Conservation (phyloP, 805 yeast species). For the Myxozyma vanderwaltii region DNA sequence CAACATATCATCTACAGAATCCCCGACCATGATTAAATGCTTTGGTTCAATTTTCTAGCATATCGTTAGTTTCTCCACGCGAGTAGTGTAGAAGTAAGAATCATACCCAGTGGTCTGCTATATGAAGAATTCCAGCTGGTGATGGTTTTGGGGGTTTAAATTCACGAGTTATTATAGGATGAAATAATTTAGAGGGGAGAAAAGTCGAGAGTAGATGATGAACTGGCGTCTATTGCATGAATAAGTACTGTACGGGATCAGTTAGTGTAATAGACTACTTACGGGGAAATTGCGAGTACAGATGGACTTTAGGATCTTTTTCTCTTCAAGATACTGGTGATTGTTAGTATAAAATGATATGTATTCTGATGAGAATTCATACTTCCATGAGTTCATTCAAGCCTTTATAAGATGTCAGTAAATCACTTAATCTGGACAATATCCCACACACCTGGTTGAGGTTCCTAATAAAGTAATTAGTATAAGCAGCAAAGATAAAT, state of each 20-base stretch:
- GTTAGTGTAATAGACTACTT: no score
- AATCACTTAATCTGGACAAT: background rate
- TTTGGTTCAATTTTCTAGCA: conserved; percentile 46
- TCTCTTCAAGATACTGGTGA: conserved; percentile 37
- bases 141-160: conserved; percentile 70
- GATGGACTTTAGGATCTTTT: conserved; percentile 52
- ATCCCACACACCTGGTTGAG: conserved; percentile 41
- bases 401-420: conserved; percentile 42
- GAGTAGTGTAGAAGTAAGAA: no score
- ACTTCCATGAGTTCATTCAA: conserved; percentile 47
- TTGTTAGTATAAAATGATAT: background rate
- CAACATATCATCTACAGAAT: conserved; percentile 67
- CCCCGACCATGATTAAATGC: conserved; percentile 69
- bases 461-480: conserved; percentile 26
- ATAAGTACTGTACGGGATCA: no score
- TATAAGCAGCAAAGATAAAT: background rate
- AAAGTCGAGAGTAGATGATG: conserved; percentile 51
- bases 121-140: conserved; percentile 62
- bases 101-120: conserved; percentile 53
- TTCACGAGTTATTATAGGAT: conserved; percentile 62
- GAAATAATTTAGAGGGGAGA: conserved; percentile 49
- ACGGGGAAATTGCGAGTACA: conserved; percentile 61
- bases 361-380: no score
- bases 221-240: conserved; percentile 49
- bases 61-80: no score